Percentiles rank a stretch among this genome's conserved stretches.
phyloP scores from a whole-genome alignment of 441 rosid species.

The Heliophila coronopifolia region DNA sequence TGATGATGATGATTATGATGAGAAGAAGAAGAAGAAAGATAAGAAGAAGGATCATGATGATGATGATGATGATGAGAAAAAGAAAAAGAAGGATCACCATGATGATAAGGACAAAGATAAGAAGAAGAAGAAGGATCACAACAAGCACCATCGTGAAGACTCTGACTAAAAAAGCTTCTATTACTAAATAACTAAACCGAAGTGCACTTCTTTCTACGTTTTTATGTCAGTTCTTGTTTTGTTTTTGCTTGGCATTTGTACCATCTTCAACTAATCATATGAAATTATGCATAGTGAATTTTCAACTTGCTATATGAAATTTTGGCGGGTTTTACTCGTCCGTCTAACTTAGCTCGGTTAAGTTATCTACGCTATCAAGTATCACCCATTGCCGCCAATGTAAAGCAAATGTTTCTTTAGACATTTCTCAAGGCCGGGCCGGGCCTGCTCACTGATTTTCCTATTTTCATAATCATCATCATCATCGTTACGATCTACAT shows the following conservation, averaged over 20 bases:
- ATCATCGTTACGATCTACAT: slow-evolving; percentile 12
- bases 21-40: slow-evolving; percentile 18
- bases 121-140: slow-evolving; percentile 20
- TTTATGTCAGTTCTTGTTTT: neutral
- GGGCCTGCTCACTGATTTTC: slow-evolving; percentile 53
- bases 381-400: no score
- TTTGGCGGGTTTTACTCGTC: neutral
- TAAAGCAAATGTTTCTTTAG: no score
- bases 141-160: slow-evolving; percentile 18
- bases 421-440: no score
- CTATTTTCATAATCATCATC: slow-evolving; percentile 21
- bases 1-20: neutral
- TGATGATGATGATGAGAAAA: slow-evolving; percentile 2
- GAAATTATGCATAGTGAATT: neutral
- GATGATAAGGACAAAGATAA: slow-evolving; percentile 10
- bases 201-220: neutral
- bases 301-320: no score
- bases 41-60: neutral
- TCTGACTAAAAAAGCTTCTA: slow-evolving; percentile 13
- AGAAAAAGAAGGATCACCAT: neutral
- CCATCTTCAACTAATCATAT: neutral
- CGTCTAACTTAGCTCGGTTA: no score
- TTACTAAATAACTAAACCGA: slow-evolving; percentile 7
- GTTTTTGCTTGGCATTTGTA: slow-evolving; percentile 1
- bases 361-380: neutral